These are phyloP conservation scores for Chlorella sp. DNA, from an alignment of 139 green algal genomes.

Conservation along the genomic window DNA sequence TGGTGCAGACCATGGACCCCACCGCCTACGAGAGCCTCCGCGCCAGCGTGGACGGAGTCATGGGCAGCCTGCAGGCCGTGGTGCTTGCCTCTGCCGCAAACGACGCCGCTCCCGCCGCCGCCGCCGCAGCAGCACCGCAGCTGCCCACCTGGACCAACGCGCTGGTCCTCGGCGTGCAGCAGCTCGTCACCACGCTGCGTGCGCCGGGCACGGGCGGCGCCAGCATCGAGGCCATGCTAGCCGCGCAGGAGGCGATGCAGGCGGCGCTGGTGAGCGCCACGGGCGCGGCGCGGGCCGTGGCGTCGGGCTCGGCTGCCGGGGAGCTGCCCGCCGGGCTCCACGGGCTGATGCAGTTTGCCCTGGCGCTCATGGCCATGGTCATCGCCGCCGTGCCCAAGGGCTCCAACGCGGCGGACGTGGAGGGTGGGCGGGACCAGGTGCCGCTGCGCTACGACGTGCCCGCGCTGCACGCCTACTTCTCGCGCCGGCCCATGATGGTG, in stretches of 20 bases:
- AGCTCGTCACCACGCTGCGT: slow-evolving; percentile 28
- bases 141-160: slow-evolving; percentile 26
- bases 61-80: slow-evolving; percentile 5
- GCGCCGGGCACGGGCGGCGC: not conserved
- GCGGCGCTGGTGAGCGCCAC: not conserved
- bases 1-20: slow-evolving; percentile 24
- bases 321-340: slow-evolving; percentile 4
- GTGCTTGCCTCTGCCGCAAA: not conserved
- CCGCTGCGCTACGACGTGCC: slow-evolving; percentile 33
- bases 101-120: not conserved
- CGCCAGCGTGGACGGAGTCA: slow-evolving; percentile 10
- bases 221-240: slow-evolving; percentile 26
- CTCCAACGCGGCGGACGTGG: not conserved
- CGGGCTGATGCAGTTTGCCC: slow-evolving; percentile 12
- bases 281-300: not conserved
- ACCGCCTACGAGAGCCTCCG: slow-evolving; percentile 20
- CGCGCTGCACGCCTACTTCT: slow-evolving; percentile 34
- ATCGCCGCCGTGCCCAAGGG: slow-evolving; percentile 22
- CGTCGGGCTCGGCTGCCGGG: not conserved
- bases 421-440: not conserved
- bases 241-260: slow-evolving; percentile 31
- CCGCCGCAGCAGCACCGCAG: not conserved
- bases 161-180: slow-evolving; percentile 41
- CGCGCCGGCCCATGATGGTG: slow-evolving; percentile 18
- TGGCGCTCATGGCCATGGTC: slow-evolving; percentile 22